These are phyloP conservation scores for Hypomyces perniciosus DNA, from an alignment of 2,329 filamentous ascomycete genomes.

Conservation along the genomic window DNA sequence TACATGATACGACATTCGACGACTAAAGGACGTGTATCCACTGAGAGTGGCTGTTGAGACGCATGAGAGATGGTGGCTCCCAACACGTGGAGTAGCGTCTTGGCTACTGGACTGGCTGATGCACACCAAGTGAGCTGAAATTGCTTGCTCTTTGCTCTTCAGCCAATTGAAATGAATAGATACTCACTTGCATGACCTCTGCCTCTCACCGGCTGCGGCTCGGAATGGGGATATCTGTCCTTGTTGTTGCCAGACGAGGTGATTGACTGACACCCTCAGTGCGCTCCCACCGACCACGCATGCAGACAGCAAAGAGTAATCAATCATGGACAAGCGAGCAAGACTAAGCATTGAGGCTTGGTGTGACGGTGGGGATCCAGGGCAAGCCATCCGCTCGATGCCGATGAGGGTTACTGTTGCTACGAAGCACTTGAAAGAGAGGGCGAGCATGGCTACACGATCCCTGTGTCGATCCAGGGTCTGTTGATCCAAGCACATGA, in stretches of 20 bases:
- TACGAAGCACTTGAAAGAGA: no score
- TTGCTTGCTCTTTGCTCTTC: background rate
- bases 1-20: background rate
- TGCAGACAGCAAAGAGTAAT: background rate
- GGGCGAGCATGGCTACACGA: background rate
- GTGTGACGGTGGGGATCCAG: background rate
- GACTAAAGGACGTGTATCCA: background rate
- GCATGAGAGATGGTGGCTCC: background rate
- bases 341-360: background rate
- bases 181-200: background rate
- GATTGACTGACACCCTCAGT: background rate
- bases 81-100: slow-evolving; percentile 12
- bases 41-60: background rate
- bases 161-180: background rate
- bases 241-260: background rate
- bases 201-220: background rate
- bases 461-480: background rate
- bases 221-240: background rate
- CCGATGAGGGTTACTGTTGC: background rate
- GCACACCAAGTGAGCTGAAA: background rate
- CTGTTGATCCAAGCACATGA: background rate
- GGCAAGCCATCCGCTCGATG: slow-evolving; percentile 5
- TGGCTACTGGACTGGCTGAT: slow-evolving; percentile 8
- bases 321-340: background rate
- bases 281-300: background rate